phyloP scores from a whole-genome alignment of 257 asterid genomes.

The Salvia splendens region DNA sequence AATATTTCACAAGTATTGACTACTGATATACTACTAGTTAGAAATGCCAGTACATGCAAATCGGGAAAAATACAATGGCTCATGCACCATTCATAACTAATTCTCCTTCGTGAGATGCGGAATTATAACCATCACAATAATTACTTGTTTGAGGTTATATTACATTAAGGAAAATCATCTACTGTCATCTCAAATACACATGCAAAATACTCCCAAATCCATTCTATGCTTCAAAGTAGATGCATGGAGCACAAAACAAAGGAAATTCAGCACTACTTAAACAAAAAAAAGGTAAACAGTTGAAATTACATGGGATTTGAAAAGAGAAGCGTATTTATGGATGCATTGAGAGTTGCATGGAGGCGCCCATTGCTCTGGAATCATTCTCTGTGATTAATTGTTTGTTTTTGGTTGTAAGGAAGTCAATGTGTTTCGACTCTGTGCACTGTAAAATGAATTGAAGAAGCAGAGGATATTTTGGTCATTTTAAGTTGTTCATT shows the following conservation, averaged over 20 bases:
- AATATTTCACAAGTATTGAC: not conserved
- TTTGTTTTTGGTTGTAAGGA: not conserved
- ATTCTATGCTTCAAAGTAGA: no score
- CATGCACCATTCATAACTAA: no score
- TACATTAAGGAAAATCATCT: no score
- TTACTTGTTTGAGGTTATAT: no score
- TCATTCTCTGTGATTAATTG: conserved; percentile 36
- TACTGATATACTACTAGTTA: no score
- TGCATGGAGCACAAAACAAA: not conserved
- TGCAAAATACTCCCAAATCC: no score
- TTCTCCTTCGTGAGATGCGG: no score
- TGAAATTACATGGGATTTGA: conserved; percentile 72
- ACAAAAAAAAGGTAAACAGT: not conserved
- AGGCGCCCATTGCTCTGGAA: conserved; percentile 73
- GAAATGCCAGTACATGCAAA: no score
- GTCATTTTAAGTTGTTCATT: conserved; percentile 15
- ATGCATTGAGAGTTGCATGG: conserved; percentile 89
- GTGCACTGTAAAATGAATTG: not conserved
- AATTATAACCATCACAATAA: no score
- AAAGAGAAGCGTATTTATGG: conserved; percentile 66
- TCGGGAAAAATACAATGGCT: no score
- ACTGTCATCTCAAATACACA: not conserved
- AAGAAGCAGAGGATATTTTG: conserved; percentile 5
- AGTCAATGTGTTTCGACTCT: not conserved
- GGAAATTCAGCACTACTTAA: not conserved